phyloP scores from a whole-genome alignment of 2,329 filamentous ascomycete genomes.

The Paracorniculantispora psalliotae region DNA sequence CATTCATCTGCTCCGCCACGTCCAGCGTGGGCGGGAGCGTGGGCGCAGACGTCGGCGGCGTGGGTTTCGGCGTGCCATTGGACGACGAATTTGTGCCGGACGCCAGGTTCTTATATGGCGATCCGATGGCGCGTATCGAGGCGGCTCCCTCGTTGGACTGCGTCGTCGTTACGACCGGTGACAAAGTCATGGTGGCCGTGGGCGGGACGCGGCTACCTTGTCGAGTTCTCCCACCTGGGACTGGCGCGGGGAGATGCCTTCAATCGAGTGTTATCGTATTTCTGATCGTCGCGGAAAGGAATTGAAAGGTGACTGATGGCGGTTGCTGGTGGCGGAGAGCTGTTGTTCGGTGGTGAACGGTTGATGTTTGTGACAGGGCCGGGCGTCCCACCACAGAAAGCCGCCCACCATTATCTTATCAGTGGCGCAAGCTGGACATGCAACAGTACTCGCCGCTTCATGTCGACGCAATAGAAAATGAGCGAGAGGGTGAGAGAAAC shows the following conservation, averaged over 20 bases:
- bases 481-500: too few relatives aligned
- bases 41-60: constrained; percentile 25
- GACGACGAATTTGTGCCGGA: constrained; percentile 34
- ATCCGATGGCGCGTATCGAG: constrained; percentile 30
- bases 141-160: constrained; percentile 30
- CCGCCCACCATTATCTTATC: constrained; percentile 2
- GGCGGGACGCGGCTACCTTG: constrained; percentile 1
- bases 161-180: constrained; percentile 39
- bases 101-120: constrained; percentile 39
- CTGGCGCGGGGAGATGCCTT: too few relatives aligned
- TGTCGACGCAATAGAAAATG: too few relatives aligned
- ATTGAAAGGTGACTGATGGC: neutral
- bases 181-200: constrained; percentile 37
- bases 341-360: neutral
- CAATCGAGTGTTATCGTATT: too few relatives aligned
- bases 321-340: neutral
- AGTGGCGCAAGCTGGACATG: neutral
- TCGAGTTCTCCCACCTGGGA: neutral
- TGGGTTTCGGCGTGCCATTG: constrained; percentile 40
- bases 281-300: neutral
- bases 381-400: neutral
- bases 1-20: constrained; percentile 75
- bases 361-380: neutral
- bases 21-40: constrained; percentile 43
- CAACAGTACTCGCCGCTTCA: neutral